These are phyloP conservation scores for Trichoderma endophyticum DNA, from an alignment of 2,329 filamentous ascomycete species.

Conservation along the genomic window DNA sequence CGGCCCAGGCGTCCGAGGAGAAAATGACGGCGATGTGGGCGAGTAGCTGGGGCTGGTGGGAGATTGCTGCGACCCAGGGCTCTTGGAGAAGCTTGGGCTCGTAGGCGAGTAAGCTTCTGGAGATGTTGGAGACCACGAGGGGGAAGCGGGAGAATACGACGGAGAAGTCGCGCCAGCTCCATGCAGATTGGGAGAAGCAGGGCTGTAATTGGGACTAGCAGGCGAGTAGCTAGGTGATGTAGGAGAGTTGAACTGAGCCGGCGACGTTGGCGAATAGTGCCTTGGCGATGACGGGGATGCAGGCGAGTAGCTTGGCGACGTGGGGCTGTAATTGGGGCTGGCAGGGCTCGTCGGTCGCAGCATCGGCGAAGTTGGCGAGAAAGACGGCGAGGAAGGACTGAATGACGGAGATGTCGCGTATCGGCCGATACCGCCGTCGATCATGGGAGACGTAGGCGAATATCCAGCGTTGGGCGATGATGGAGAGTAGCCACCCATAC, in stretches of 20 bases:
- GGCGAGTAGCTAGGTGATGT: conserved; percentile 72
- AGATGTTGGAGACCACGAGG: conserved; percentile 76
- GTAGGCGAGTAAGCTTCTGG: conserved; percentile 61
- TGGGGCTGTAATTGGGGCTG: conserved; percentile 62
- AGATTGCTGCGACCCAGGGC: conserved; percentile 53
- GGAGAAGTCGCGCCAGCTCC: conserved; percentile 49
- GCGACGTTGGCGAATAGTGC: conserved; percentile 69
- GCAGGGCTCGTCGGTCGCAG: conserved; percentile 53
- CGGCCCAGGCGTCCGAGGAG: conserved; percentile 45
- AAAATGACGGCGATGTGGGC: conserved; percentile 53
- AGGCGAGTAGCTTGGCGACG: conserved; percentile 63
- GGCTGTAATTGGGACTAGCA: conserved; percentile 68
- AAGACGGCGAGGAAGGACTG: conserved; percentile 61
- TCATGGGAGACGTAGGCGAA: conserved; percentile 71
- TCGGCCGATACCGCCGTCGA: conserved; percentile 50
- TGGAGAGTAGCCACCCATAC: conserved; percentile 66
- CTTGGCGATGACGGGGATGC: conserved; percentile 56
- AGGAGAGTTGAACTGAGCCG: conserved; percentile 68
- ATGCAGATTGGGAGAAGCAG: conserved; percentile 58
- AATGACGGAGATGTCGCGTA: conserved; percentile 61
- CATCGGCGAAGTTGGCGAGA: conserved; percentile 61
- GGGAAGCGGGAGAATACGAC: conserved; percentile 68
- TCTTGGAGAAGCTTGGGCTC: conserved; percentile 57
- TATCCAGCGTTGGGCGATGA: conserved; percentile 71
- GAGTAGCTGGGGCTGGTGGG: conserved; percentile 72